Evolutionary conservation across 2,329 filamentous ascomycete genomes (phyloP).

Genomic region (Sclerotinia spermophila): DNA sequence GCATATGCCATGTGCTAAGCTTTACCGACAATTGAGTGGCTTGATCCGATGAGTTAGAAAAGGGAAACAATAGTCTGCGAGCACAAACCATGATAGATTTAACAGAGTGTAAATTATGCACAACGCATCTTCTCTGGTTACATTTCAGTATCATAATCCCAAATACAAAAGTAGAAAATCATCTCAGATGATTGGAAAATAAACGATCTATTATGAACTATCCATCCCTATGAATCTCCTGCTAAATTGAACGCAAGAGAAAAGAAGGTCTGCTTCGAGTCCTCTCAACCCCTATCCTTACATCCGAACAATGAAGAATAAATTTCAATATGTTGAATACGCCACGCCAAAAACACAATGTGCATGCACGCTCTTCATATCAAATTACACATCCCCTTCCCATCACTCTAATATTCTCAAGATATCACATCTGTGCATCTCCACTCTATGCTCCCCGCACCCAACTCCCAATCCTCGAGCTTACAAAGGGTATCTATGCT

Average conservation of each 20-base stretch:
- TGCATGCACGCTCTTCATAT: background rate
- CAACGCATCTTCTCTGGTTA: background rate
- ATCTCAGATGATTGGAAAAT: background rate
- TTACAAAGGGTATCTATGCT: background rate
- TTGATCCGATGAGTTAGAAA: background rate
- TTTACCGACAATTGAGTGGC: background rate
- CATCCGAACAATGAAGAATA: background rate
- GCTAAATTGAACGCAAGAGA: background rate
- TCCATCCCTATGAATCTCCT: background rate
- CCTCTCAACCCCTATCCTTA: background rate
- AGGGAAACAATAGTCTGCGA: background rate
- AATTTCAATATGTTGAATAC: background rate
- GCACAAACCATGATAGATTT: background rate
- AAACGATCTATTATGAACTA: slow-evolving; percentile 11
- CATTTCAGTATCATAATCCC: background rate
- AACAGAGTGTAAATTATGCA: background rate
- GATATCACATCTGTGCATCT: background rate
- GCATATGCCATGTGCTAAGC: background rate
- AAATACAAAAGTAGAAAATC: too few relatives aligned
- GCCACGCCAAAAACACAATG: background rate
- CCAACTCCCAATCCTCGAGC: background rate
- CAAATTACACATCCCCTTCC: background rate
- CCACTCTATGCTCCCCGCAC: background rate
- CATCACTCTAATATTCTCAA: background rate
- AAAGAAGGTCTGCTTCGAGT: background rate